These are phyloP conservation scores for Dioscorea cayenensis DNA, from an alignment of 116 monocot genomes.

Conservation along the genomic window DNA sequence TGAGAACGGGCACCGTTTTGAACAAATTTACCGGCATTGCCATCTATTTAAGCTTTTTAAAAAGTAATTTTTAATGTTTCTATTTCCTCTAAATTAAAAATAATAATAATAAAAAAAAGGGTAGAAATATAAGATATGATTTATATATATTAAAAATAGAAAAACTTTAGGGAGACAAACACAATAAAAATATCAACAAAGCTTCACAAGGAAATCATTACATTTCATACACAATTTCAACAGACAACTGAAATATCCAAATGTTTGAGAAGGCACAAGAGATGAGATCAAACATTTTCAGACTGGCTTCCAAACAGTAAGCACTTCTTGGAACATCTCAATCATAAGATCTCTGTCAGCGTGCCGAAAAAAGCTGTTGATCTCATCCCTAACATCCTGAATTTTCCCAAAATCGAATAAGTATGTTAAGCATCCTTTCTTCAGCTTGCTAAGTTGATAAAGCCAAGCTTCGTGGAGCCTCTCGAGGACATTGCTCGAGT, in stretches of 20 bases:
- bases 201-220: neutral
- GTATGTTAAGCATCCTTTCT: slow-evolving; percentile 69
- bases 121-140: no score
- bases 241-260: neutral
- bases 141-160: no score
- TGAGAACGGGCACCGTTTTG: neutral
- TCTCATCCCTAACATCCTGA: slow-evolving; percentile 72
- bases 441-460: slow-evolving; percentile 70
- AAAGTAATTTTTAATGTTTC: no score
- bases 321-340: slow-evolving; percentile 91
- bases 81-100: no score
- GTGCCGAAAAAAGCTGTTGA: slow-evolving; percentile 53
- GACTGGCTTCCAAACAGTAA: slow-evolving; percentile 61
- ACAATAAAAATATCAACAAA: no score
- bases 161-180: no score
- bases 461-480: slow-evolving; percentile 82
- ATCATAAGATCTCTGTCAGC: slow-evolving; percentile 75
- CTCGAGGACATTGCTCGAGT: slow-evolving; percentile 65
- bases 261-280: neutral
- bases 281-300: slow-evolving; percentile 13
- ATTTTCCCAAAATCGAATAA: slow-evolving; percentile 88
- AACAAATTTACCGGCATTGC: neutral
- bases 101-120: no score
- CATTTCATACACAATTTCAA: neutral
- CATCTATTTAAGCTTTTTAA: no score